Base-by-base conservation (phyloP, 495 filamentous ascomycete species). In the Podospora comata region DNA sequence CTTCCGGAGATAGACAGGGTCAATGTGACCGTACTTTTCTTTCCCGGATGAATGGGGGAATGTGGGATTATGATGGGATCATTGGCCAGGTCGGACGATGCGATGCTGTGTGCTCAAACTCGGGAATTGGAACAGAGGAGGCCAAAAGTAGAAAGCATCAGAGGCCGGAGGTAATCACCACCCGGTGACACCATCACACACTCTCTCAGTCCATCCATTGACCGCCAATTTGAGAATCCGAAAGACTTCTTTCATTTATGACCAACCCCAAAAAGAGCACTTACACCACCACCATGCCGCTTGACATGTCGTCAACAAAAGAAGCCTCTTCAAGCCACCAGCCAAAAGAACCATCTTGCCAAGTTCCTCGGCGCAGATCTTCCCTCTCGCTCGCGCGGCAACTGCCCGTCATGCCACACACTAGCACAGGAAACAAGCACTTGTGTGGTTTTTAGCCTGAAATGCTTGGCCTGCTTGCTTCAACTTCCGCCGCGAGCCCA, bases 401-500 rank as follows among this genome's bases (percentile, higher is more conserved):
- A 58, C 2, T 58, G n/a, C 55, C 55, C 19, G n/a, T 26, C n/a
- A 20, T 58, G 5, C 55, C 27, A 56, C 34, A 28, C 26, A 27
- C 39, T 58, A 28, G 54, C 48, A 28, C 44, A 30, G 48, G 64
- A 55, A 53, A 60, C 58, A 61, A 20, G 53, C 62, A 65, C 62
- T 64, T 20, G 54, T 48, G 28, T 15, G 54, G 68, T 66, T 68
- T 68, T 71, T 67, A 73, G 72, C 61, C 72, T 73, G 65, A 73
- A 71, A 20, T 58, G n/a, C 55, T 26, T 58, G n/a, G 55, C n/a
- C 67, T 15, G 55, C 70, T 62, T 64, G 19, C 32, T 62, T 59
- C 55, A 58, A 26, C 27, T 58, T 62, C 67, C 67, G 69, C 32
- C 61, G 9, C 0, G 16, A 48, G 56, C 60, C 30, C 39, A 71